These are phyloP conservation scores for Tylopilus sp. DNA, from an alignment of 768 basidiomycete species.

Conservation along the genomic window DNA sequence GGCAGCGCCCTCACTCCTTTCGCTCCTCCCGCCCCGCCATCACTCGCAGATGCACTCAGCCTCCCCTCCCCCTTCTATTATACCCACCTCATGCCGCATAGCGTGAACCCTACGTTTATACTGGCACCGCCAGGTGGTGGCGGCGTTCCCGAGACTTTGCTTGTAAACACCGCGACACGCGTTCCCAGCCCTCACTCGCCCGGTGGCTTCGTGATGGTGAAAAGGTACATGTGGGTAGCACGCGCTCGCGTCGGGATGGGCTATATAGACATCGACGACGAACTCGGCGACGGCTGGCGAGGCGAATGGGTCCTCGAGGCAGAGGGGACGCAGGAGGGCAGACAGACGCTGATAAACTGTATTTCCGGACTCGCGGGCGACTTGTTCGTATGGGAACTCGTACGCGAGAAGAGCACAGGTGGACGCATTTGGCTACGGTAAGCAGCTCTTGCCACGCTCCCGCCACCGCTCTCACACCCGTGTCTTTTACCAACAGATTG, in stretches of 20 bases:
- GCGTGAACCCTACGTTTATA: slow-evolving; percentile 22
- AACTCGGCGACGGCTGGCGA: slow-evolving; percentile 64
- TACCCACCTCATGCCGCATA: slow-evolving; percentile 53
- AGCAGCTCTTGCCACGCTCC: slow-evolving; percentile 13
- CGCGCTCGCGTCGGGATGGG: slow-evolving; percentile 39
- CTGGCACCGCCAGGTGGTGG: slow-evolving; percentile 30
- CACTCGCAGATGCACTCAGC: slow-evolving; percentile 52
- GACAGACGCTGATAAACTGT: slow-evolving; percentile 53
- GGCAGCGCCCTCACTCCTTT: slow-evolving; percentile 61
- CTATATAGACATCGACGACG: slow-evolving; percentile 35
- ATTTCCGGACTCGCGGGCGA: slow-evolving; percentile 37
- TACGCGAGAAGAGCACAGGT: slow-evolving; percentile 57
- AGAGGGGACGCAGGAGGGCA: slow-evolving; percentile 69
- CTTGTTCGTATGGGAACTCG: slow-evolving; percentile 48
- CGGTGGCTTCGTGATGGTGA: slow-evolving; percentile 55
- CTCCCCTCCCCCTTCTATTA: slow-evolving; percentile 80
- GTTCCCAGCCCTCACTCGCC: slow-evolving; percentile 63
- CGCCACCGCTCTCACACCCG: not conserved
- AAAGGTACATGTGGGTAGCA: slow-evolving; percentile 66
- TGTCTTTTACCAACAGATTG: slow-evolving; percentile 16
- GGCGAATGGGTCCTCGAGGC: slow-evolving; percentile 81
- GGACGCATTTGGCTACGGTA: slow-evolving; percentile 66
- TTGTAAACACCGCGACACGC: slow-evolving; percentile 35
- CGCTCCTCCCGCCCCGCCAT: slow-evolving; percentile 48
- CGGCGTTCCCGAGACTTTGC: slow-evolving; percentile 45